phyloP scores from a whole-genome alignment of 495 filamentous ascomycete genomes.

The Penicillium dipodomyicola region DNA sequence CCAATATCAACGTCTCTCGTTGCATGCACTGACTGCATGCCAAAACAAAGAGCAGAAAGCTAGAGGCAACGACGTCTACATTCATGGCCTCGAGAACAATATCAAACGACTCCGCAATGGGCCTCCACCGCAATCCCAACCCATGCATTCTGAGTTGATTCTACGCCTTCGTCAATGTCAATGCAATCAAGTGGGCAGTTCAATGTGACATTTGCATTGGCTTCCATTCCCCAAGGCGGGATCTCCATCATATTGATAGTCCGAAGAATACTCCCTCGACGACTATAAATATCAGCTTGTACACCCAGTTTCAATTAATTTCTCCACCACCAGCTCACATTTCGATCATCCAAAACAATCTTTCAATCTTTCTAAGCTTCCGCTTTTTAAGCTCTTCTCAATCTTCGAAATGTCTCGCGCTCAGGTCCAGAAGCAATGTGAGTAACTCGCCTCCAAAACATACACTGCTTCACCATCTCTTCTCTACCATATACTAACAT shows the following conservation, averaged over 20 bases:
- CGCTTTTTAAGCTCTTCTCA: slow-evolving; percentile 26
- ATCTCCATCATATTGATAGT: slow-evolving; percentile 1
- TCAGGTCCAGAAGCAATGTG: slow-evolving; percentile 34
- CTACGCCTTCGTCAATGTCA: not conserved
- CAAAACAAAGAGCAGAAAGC: slow-evolving; percentile 1
- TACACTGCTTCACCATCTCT: not conserved
- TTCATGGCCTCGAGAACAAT: slow-evolving; percentile 6
- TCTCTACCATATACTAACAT: slow-evolving; percentile 14
- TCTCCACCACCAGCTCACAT: slow-evolving; percentile 18
- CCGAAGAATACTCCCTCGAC: not conserved
- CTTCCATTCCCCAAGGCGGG: not conserved
- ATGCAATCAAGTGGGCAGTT: not conserved
- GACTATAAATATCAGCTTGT: slow-evolving; percentile 14
- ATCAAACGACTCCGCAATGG: not conserved
- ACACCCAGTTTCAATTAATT: slow-evolving; percentile 11
- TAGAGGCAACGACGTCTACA: not conserved
- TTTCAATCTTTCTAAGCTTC: slow-evolving; percentile 24
- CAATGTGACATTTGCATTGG: slow-evolving; percentile 12
- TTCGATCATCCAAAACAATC: slow-evolving; percentile 15
- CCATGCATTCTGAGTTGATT: not conserved
- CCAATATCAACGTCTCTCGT: not conserved
- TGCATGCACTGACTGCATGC: not conserved
- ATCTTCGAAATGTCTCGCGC: slow-evolving; percentile 38
- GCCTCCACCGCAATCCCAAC: not conserved
- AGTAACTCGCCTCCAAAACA: slow-evolving; percentile 8